A percentile compares a stretch with the other conserved stretches of the same genome.
Conservation (phyloP, 2,329 filamentous ascomycete genomes). For the Pseudogymnoascus sp. region DNA sequence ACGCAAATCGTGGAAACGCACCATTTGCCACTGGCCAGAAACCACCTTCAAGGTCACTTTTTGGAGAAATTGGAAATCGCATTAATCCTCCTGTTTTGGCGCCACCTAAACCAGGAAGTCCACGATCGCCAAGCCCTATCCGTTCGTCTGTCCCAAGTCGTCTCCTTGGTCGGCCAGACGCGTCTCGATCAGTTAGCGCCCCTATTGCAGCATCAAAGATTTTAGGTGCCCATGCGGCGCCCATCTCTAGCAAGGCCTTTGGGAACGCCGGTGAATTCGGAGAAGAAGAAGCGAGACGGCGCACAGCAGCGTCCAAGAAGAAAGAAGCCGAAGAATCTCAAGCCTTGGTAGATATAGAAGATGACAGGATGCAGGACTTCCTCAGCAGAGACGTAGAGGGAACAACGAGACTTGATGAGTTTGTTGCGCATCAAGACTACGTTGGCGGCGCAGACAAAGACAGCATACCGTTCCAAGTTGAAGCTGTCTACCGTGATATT, state of each 20-base stretch:
- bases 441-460: conserved; percentile 37
- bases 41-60: conserved; percentile 34
- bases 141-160: conserved; percentile 48
- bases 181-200: conserved; percentile 49
- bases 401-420: conserved; percentile 56
- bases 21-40: conserved; percentile 37
- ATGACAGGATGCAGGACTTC: conserved; percentile 56
- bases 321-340: conserved; percentile 49
- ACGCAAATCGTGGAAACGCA: conserved; percentile 27
- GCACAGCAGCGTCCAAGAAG: conserved; percentile 36
- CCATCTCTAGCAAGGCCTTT: conserved; percentile 23
- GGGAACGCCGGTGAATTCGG: conserved; percentile 18
- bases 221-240: conserved; percentile 38
- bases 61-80: conserved; percentile 44
- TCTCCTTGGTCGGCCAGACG: conserved; percentile 37
- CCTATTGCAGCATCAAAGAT: conserved; percentile 50
- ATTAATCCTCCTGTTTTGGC: conserved; percentile 46
- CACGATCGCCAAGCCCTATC: conserved; percentile 65
- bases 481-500: conserved; percentile 67
- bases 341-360: conserved; percentile 57
- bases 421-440: conserved; percentile 53
- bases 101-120: conserved; percentile 43
- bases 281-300: conserved; percentile 22
- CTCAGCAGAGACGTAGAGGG: conserved; percentile 52
- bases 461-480: conserved; percentile 53